Conservation (phyloP, 2,329 filamentous ascomycete genomes). For the Lecanosticta acicola region DNA sequence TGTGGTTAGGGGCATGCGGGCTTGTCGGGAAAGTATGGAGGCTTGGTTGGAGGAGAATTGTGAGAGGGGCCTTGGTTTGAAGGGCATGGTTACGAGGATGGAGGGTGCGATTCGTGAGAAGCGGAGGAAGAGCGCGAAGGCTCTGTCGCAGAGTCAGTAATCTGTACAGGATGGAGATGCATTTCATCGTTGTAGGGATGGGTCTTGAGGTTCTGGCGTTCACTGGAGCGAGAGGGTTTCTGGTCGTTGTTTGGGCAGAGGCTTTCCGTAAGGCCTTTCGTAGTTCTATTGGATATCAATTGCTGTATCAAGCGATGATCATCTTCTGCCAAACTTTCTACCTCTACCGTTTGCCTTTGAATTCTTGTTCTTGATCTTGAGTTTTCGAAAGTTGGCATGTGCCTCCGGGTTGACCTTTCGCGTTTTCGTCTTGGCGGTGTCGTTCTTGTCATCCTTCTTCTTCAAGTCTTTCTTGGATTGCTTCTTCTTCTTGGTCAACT, state of each 20-base stretch:
- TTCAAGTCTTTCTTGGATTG: conserved; percentile 4
- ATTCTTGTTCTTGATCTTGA: conserved; percentile 49
- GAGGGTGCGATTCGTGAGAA: conserved; percentile 59
- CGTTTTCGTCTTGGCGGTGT: conserved; percentile 34
- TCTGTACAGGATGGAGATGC: too few relatives aligned
- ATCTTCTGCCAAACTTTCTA: conserved; percentile 29
- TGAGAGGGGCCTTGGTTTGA: conserved; percentile 65
- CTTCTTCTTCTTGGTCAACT: conserved; percentile 4
- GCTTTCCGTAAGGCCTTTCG: background rate
- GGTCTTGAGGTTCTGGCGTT: too few relatives aligned
- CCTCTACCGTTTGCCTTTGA: conserved; percentile 40
- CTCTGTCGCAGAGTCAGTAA: conserved; percentile 8
- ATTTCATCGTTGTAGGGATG: too few relatives aligned
- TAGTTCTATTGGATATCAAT: background rate
- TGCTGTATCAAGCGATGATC: background rate
- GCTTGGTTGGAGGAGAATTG: conserved; percentile 72
- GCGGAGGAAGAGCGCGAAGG: conserved; percentile 26
- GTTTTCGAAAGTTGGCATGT: conserved; percentile 44
- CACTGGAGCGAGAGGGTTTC: background rate
- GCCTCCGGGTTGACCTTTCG: conserved; percentile 43
- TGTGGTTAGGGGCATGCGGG: conserved; percentile 62
- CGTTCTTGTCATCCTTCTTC: background rate
- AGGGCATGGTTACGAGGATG: conserved; percentile 54
- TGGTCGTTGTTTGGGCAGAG: background rate
- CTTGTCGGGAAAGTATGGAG: conserved; percentile 74